A percentile compares a stretch with the other conserved stretches of the same genome.
phyloP scores from a whole-genome alignment of 169 alveolate species.

The Eimeria tenella region DNA sequence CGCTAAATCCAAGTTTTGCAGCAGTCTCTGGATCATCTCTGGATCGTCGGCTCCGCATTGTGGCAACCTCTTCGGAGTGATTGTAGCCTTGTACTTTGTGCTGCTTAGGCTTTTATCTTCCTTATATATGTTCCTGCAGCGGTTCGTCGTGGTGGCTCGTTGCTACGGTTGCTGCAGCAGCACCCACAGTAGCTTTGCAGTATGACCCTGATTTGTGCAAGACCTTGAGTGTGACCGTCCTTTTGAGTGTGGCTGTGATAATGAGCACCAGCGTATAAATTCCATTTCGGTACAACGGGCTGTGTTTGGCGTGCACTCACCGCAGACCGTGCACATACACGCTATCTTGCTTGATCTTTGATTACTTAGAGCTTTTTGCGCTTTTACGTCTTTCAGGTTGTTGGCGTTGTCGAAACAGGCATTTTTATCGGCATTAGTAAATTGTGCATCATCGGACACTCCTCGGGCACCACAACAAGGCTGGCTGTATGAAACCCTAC shows the following conservation, averaged over 20 bases:
- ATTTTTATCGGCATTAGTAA: conserved; percentile 86
- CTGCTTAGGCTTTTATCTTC: background rate
- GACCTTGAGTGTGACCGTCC: background rate
- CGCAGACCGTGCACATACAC: background rate
- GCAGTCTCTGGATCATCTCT: no score
- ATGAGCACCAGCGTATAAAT: no score
- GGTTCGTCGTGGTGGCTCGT: background rate
- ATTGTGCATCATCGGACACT: conserved; percentile 85
- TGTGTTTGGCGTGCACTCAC: no score
- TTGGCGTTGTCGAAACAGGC: conserved; percentile 89
- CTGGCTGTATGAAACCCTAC: background rate
- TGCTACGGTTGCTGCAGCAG: conserved; percentile 42
- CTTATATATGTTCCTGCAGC: background rate
- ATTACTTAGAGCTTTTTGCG: background rate
- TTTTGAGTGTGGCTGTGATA: background rate
- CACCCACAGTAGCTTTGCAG: background rate
- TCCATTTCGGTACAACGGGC: no score
- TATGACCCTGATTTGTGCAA: no score
- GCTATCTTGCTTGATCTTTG: background rate
- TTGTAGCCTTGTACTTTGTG: background rate
- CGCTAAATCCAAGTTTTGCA: background rate
- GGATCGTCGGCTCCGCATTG: no score
- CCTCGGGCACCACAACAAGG: conserved; percentile 82
- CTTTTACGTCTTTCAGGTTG: conserved; percentile 23
- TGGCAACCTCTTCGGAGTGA: no score